phyloP scores from a whole-genome alignment of 1,284 basidiomycete species.

The Phlebopus sp. region DNA sequence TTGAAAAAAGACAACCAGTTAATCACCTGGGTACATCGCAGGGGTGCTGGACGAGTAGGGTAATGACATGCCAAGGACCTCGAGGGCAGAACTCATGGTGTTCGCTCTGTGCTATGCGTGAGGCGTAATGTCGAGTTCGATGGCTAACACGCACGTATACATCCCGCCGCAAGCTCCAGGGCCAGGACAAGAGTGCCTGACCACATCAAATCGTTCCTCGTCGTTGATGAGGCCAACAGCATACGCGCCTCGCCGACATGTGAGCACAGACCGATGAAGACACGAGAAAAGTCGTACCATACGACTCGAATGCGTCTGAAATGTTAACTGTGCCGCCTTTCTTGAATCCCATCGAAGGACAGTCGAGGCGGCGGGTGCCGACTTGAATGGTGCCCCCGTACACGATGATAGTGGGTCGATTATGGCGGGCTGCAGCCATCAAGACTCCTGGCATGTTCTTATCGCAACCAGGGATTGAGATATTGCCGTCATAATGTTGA shows the following conservation, averaged over 20 bases:
- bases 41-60: conserved; percentile 88
- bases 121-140: neutral
- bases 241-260: conserved; percentile 55
- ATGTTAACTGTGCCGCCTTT: conserved; percentile 82
- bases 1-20: neutral
- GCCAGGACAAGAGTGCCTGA: conserved; percentile 81
- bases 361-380: conserved; percentile 74
- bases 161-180: conserved; percentile 80
- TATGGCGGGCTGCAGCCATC: conserved; percentile 82
- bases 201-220: conserved; percentile 76
- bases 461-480: conserved; percentile 82
- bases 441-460: conserved; percentile 94
- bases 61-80: conserved; percentile 89
- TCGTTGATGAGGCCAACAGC: conserved; percentile 72
- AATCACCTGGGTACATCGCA: conserved; percentile 68
- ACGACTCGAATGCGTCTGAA: conserved; percentile 81
- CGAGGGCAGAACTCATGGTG: conserved; percentile 87
- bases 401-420: conserved; percentile 81
- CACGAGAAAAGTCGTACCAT: conserved; percentile 39
- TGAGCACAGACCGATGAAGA: neutral
- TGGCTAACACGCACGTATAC: conserved; percentile 60
- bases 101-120: conserved; percentile 52
- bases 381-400: conserved; percentile 85
- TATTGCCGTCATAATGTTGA: conserved; percentile 86
- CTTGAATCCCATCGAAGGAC: conserved; percentile 73